Percentiles rank a stretch among this genome's conserved stretches.
Conservation (phyloP, 164 flowering plant species). For the Litsea cubeba region DNA sequence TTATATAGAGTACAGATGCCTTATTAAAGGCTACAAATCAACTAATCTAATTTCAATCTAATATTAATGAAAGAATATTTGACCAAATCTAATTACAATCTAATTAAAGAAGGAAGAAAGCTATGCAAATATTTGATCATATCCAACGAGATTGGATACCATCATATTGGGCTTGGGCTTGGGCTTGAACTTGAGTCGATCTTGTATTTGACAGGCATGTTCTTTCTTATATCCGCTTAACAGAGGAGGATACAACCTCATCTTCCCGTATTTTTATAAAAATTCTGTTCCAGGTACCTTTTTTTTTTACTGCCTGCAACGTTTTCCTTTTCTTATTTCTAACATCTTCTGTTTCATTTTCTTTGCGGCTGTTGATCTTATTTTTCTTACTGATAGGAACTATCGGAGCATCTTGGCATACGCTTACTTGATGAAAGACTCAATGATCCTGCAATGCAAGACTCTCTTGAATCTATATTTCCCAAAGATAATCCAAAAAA, state of each 20-base stretch:
- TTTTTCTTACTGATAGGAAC: slow-evolving; percentile 44
- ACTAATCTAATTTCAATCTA: too few species aligned
- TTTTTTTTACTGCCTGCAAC: not conserved
- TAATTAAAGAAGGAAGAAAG: too few species aligned
- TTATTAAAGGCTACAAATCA: too few species aligned
- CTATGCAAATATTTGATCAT: too few species aligned
- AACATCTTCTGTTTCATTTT: not conserved
- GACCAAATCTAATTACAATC: too few species aligned
- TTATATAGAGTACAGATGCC: too few species aligned
- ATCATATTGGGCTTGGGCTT: too few species aligned
- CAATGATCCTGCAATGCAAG: slow-evolving; percentile 70
- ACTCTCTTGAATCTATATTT: slow-evolving; percentile 77
- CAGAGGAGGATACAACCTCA: slow-evolving; percentile 96
- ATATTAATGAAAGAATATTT: too few species aligned
- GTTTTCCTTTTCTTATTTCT: not conserved
- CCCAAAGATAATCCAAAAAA: slow-evolving; percentile 91
- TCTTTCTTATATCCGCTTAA: slow-evolving; percentile 74
- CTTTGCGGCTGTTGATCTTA: not conserved
- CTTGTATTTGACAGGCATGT: too few species aligned
- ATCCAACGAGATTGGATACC: too few species aligned
- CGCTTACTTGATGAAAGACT: slow-evolving; percentile 75
- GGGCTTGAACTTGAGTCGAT: too few species aligned
- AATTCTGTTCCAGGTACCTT: slow-evolving; percentile 73
- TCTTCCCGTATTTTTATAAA: slow-evolving; percentile 95
- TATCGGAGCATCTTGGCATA: slow-evolving; percentile 87